Percentiles rank a stretch among this genome's conserved stretches.
These are phyloP conservation scores for Alternaria burnsii DNA, from an alignment of 2,329 filamentous ascomycete genomes.

Conservation along the genomic window DNA sequence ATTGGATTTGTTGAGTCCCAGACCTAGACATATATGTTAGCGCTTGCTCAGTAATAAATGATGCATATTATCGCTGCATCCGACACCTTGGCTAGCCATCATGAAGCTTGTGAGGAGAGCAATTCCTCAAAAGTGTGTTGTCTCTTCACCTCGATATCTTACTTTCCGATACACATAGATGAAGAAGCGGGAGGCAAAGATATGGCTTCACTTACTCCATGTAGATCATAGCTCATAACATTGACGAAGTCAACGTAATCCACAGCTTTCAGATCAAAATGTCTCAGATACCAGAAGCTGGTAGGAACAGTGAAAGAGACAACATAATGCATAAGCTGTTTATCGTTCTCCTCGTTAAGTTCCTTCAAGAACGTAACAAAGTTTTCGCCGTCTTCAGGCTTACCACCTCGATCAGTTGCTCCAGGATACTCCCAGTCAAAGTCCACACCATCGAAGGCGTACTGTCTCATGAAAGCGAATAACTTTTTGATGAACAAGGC, in stretches of 20 bases:
- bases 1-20: constrained; percentile 9
- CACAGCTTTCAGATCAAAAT: constrained; percentile 10
- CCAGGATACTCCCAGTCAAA: constrained; percentile 54
- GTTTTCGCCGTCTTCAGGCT: constrained; percentile 5
- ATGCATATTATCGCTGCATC: too few relatives aligned
- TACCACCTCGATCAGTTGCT: constrained; percentile 14
- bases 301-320: constrained; percentile 24
- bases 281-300: constrained; percentile 4
- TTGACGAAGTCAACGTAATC: constrained; percentile 44
- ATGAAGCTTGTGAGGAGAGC: too few relatives aligned
- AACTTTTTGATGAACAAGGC: constrained; percentile 48
- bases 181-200: too few relatives aligned
- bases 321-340: neutral
- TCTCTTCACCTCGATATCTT: too few relatives aligned
- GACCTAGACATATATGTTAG: too few relatives aligned
- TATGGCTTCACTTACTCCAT: constrained; percentile 51
- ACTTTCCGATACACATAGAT: too few relatives aligned
- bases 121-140: too few relatives aligned
- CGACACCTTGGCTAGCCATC: too few relatives aligned
- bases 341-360: neutral
- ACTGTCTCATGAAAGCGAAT: constrained; percentile 50
- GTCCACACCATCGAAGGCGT: constrained; percentile 57
- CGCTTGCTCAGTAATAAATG: too few relatives aligned
- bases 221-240: constrained; percentile 56
- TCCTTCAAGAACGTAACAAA: neutral